Percentiles rank a stretch among this genome's conserved stretches.
phyloP scores from a whole-genome alignment of 176 grass and related monocot genomes.

The Avena insularis region DNA sequence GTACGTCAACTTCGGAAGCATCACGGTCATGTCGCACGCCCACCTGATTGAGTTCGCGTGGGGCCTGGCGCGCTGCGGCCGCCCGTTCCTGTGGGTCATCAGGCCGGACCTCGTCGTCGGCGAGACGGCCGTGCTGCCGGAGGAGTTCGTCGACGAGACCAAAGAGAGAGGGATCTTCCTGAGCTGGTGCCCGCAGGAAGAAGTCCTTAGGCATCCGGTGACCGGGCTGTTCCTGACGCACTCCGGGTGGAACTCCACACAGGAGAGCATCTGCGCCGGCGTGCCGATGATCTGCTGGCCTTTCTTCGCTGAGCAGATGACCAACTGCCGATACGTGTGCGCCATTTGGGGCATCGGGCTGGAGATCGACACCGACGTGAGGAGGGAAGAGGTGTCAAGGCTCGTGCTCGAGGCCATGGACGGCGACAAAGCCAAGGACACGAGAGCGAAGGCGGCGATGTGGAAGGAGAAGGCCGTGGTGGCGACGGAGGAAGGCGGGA shows the following conservation, averaged over 20 bases:
- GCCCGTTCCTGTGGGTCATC: conserved; percentile 62
- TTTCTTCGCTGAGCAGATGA: conserved; percentile 69
- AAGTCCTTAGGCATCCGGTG: conserved; percentile 50
- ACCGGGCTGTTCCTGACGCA: conserved; percentile 52
- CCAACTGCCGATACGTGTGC: conserved; percentile 58
- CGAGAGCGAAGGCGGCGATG: conserved; percentile 42
- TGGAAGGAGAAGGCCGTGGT: conserved; percentile 61
- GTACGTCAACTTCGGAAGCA: conserved; percentile 80
- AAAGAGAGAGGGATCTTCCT: conserved; percentile 37
- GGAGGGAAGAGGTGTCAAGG: conserved; percentile 54
- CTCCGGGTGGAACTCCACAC: conserved; percentile 64
- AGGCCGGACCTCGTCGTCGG: conserved; percentile 55
- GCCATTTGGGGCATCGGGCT: conserved; percentile 57
- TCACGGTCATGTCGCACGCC: conserved; percentile 58
- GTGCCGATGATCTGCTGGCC: conserved; percentile 80
- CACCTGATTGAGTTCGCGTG: conserved; percentile 22
- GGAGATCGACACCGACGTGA: conserved; percentile 66
- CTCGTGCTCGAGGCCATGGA: conserved; percentile 63
- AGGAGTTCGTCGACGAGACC: conserved; percentile 42
- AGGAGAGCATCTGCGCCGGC: conserved; percentile 58
- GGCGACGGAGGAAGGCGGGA: conserved; percentile 42
- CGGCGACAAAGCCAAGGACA: conserved; percentile 60
- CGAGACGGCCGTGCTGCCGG: conserved; percentile 34
- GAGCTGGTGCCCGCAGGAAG: conserved; percentile 70
- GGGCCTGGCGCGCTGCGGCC: conserved; percentile 40